These are phyloP conservation scores for Cystoisospora suis DNA, from an alignment of 169 alveolate species.

Conservation along the genomic window DNA sequence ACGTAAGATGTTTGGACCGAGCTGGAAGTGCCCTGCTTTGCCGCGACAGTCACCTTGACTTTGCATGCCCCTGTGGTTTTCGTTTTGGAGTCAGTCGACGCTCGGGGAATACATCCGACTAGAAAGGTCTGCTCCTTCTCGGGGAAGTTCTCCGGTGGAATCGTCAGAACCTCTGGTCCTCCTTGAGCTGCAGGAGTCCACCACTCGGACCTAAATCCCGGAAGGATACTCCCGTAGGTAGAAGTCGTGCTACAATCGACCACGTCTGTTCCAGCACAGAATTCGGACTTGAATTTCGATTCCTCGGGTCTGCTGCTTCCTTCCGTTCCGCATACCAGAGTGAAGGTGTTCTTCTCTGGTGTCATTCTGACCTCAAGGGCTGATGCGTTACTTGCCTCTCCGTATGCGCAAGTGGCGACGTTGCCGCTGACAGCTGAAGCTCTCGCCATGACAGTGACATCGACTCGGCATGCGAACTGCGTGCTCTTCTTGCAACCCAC, in stretches of 20 bases:
- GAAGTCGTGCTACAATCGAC: too few species aligned
- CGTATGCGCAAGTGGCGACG: conserved; percentile 22
- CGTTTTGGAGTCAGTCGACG: too few species aligned
- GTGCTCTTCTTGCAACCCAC: not conserved
- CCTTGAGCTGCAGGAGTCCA: not conserved
- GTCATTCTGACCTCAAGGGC: not conserved
- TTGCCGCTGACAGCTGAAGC: not conserved
- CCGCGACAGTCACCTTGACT: too few species aligned
- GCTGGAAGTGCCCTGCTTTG: too few species aligned
- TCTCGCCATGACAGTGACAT: not conserved
- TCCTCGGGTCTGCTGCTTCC: not conserved
- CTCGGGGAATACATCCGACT: not conserved
- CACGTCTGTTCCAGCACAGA: too few species aligned
- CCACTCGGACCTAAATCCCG: not conserved
- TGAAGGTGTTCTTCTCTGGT: conserved; percentile 1
- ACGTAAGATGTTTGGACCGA: too few species aligned
- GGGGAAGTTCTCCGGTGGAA: not conserved
- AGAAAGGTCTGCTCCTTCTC: not conserved
- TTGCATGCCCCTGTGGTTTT: too few species aligned
- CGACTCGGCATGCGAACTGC: not conserved
- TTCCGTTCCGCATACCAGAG: not conserved
- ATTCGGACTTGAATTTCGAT: not conserved
- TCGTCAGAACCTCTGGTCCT: not conserved
- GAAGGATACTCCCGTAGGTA: not conserved
- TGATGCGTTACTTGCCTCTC: not conserved